A percentile compares a stretch with the other conserved stretches of the same genome.
These are phyloP conservation scores for Pichia sporocuriosa DNA, from an alignment of 805 yeast genomes.

Conservation along the genomic window DNA sequence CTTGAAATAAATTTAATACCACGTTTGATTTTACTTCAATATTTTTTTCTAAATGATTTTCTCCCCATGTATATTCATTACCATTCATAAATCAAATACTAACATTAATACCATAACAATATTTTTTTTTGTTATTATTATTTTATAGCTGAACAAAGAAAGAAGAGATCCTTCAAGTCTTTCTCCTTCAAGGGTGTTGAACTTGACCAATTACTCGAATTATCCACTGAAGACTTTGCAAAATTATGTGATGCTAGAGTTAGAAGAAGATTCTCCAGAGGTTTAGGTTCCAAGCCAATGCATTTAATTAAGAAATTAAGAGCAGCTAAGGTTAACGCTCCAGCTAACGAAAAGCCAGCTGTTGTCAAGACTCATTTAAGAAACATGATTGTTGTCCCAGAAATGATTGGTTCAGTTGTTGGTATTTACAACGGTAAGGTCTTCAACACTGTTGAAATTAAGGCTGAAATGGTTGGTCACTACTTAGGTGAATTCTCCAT, in stretches of 20 bases:
- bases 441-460: conserved; percentile 98
- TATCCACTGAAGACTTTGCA: conserved; percentile 95
- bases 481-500: conserved; percentile 99
- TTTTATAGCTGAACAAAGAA: conserved; percentile 47
- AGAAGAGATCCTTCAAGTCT: conserved; percentile 91
- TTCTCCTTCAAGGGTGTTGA: conserved; percentile 99
- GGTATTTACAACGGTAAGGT: conserved; percentile 99
- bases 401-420: conserved; percentile 98
- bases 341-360: conserved; percentile 94
- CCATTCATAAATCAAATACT: conserved; percentile 20
- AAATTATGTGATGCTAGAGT: conserved; percentile 97
- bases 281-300: conserved; percentile 91
- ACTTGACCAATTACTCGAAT: conserved; percentile 85
- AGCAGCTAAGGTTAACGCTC: conserved; percentile 89
- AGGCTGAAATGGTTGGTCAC: conserved; percentile 99
- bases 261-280: conserved; percentile 99
- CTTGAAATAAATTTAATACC: too few relatives aligned
- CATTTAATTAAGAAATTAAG: conserved; percentile 96
- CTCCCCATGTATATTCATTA: too few relatives aligned
- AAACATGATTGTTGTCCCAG: conserved; percentile 98
- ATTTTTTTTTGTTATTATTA: not conserved
- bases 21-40: too few relatives aligned
- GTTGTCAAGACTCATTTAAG: conserved; percentile 98
- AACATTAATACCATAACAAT: conserved; percentile 16
- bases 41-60: too few relatives aligned